phyloP scores from a whole-genome alignment of 169 alveolate genomes.

The Amoebophrya sp. region DNA sequence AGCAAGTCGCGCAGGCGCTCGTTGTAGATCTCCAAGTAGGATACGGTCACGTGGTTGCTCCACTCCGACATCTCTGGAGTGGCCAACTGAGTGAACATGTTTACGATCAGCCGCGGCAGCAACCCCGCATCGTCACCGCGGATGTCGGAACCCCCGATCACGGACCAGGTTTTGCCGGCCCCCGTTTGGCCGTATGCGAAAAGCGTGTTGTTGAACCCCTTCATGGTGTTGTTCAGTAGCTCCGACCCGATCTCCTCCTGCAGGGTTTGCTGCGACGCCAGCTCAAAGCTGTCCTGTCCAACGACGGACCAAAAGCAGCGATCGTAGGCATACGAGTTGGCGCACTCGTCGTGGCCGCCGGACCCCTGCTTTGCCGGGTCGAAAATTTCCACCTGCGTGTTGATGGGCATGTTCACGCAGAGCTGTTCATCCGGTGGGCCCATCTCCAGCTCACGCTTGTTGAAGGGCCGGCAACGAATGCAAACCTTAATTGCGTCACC shows the following conservation, averaged over 20 bases:
- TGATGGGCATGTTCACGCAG: background rate
- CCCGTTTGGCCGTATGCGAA: slow-evolving; percentile 51
- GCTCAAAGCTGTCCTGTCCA: background rate
- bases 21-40: slow-evolving; percentile 75
- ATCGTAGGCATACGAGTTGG: background rate
- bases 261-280: background rate
- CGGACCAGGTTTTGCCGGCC: slow-evolving; percentile 44
- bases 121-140: slow-evolving; percentile 23
- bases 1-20: slow-evolving; percentile 75
- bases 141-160: slow-evolving; percentile 31
- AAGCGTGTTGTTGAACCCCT: slow-evolving; percentile 44
- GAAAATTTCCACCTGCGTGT: background rate
- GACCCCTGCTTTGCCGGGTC: background rate
- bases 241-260: background rate
- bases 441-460: slow-evolving; percentile 23
- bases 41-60: slow-evolving; percentile 59
- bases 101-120: slow-evolving; percentile 25
- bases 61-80: background rate
- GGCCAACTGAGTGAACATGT: background rate
- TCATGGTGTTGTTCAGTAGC: slow-evolving; percentile 37
- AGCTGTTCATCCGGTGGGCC: background rate
- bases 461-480: slow-evolving; percentile 13
- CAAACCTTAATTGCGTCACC: background rate
- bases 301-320: slow-evolving; percentile 2
- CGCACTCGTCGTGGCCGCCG: too few species aligned